A percentile compares a stretch with the other conserved stretches of the same genome.
Evolutionary conservation across 2,329 filamentous ascomycete genomes (phyloP).

Genomic region (Verruconis gallopava): DNA sequence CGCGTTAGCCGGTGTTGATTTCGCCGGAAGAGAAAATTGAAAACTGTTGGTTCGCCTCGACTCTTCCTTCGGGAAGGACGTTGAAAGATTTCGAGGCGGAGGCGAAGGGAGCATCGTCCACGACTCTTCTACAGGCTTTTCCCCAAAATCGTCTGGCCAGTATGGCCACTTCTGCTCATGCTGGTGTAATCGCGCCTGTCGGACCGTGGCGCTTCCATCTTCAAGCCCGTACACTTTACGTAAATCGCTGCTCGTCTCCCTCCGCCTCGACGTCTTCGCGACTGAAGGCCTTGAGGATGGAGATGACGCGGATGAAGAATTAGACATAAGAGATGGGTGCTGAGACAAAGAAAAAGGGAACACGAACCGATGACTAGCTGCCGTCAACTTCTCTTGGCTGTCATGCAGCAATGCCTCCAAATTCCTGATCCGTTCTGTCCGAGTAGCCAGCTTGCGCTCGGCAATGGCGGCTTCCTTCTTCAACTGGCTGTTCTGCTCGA

Average conservation of each 20-base stretch:
- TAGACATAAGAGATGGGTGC: constrained; percentile 6
- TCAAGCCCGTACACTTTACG: neutral
- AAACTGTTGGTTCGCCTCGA: constrained; percentile 70
- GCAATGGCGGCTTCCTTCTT: constrained; percentile 99
- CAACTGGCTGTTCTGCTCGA: constrained; percentile 90
- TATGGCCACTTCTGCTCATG: neutral
- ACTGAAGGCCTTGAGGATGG: neutral
- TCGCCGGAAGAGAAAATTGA: too few relatives aligned
- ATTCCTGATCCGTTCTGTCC: constrained; percentile 93
- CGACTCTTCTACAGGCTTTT: neutral
- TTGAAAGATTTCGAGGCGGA: neutral
- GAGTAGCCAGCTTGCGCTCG: constrained; percentile 88
- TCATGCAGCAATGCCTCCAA: constrained; percentile 87
- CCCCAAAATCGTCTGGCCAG: neutral
- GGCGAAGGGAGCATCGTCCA: neutral
- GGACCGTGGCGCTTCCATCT: neutral
- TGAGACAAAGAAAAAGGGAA: constrained; percentile 6
- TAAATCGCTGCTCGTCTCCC: neutral
- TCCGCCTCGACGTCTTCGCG: neutral
- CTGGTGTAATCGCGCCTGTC: neutral
- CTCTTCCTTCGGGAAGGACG: constrained; percentile 61
- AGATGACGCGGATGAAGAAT: constrained; percentile 4
- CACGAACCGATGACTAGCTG: constrained; percentile 89
- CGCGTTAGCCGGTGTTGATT: neutral
- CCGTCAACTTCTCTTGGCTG: constrained; percentile 94